Conservation (phyloP, 192 early-diverging fungal species). For the Phycomyces blakesleeanus region DNA sequence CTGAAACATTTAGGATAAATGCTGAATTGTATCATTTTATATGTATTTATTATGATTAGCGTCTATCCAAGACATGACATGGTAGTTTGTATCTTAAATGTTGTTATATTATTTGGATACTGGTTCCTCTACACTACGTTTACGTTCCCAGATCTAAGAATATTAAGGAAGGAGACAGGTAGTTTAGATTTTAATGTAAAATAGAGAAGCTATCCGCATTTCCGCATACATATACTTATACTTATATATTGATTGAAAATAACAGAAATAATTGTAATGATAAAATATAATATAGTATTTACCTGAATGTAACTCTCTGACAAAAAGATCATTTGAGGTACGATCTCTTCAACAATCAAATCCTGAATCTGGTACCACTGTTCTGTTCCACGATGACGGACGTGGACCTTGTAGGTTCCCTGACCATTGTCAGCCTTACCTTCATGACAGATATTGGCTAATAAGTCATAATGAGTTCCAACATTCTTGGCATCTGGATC, state of each 20-base stretch:
- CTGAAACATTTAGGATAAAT: too few species aligned
- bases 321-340: conserved; percentile 92
- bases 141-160: conserved; percentile 3
- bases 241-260: too few species aligned
- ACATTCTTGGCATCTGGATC: conserved; percentile 42
- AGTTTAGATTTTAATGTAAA: too few species aligned
- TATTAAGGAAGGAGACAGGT: too few species aligned
- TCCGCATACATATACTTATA: too few species aligned
- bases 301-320: conserved; percentile 92
- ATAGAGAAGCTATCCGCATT: too few species aligned
- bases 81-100: too few species aligned
- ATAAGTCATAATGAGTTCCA: conserved; percentile 70
- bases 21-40: too few species aligned
- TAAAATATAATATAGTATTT: too few species aligned
- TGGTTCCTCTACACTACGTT: neutral
- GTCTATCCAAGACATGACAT: too few species aligned
- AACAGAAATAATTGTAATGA: too few species aligned
- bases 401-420: conserved; percentile 80
- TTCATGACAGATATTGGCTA: conserved; percentile 91
- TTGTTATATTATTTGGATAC: neutral
- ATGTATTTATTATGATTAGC: too few species aligned
- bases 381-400: conserved; percentile 70
- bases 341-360: conserved; percentile 85
- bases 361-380: conserved; percentile 97
- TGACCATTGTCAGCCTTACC: conserved; percentile 65